A percentile compares a stretch with the other conserved stretches of the same genome.
Evolutionary conservation across 345 rosid genomes (phyloP).

Genomic region (Bruguiera gymnorhiza): DNA sequence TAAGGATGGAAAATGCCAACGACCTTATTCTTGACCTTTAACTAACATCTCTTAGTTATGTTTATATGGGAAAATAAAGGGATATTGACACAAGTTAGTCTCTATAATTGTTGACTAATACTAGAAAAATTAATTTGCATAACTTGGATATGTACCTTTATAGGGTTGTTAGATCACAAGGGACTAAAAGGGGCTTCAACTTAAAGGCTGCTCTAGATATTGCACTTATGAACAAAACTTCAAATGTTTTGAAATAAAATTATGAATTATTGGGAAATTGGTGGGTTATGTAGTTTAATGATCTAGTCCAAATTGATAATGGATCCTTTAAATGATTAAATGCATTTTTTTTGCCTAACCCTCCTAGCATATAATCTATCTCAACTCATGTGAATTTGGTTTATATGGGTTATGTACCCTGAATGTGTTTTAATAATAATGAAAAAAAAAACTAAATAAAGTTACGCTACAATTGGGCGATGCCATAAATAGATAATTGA

Average conservation of each 20-base stretch:
- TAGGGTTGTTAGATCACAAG: not conserved
- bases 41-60: not conserved
- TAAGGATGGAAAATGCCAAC: not conserved
- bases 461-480: no score
- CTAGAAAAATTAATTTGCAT: not conserved
- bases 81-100: not conserved
- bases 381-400: no score
- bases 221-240: conserved; percentile 6
- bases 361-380: not conserved
- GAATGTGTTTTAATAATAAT: no score
- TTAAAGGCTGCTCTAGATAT: not conserved
- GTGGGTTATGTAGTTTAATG: conserved; percentile 14
- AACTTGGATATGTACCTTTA: not conserved
- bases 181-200: not conserved
- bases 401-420: no score
- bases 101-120: not conserved
- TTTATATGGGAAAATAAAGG: not conserved
- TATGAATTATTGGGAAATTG: conserved; percentile 4
- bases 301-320: conserved; percentile 13
- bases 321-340: conserved; percentile 4
- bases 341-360: conserved; percentile 13
- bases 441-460: no score
- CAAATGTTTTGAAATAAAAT: conserved; percentile 4
- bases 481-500: no score
- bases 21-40: not conserved